Percentiles rank a stretch among this genome's conserved stretches.
Conservation (phyloP, 2,329 filamentous ascomycete species). For the Pseudogymnoascus sp. region DNA sequence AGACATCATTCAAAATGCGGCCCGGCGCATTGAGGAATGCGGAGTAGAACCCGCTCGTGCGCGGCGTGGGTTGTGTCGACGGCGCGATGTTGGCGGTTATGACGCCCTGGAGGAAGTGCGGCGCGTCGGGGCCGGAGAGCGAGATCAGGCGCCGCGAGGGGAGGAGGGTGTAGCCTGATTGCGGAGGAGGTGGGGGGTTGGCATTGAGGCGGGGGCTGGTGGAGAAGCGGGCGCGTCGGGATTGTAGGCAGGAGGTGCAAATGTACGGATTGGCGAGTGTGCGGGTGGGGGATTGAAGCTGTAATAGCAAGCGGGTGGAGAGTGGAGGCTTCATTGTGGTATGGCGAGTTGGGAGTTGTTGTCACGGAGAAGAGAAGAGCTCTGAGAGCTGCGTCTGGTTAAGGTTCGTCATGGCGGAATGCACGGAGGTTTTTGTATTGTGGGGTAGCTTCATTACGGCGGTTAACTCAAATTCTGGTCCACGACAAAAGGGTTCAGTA, state of each 20-base stretch:
- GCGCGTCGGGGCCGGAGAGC: slow-evolving; percentile 69
- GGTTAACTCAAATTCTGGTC: not conserved
- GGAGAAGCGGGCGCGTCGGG: slow-evolving; percentile 9
- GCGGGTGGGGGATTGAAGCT: slow-evolving; percentile 11
- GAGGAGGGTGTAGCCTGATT: slow-evolving; percentile 48
- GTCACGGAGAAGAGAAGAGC: not conserved
- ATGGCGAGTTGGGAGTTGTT: not conserved
- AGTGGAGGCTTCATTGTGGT: slow-evolving; percentile 18
- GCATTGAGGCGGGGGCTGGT: slow-evolving; percentile 5
- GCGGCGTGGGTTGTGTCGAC: slow-evolving; percentile 23
- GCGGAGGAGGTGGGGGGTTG: slow-evolving; percentile 35
- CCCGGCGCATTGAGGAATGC: slow-evolving; percentile 83
- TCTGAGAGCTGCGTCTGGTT: not conserved
- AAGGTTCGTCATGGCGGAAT: slow-evolving; percentile 1
- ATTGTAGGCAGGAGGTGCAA: slow-evolving; percentile 20
- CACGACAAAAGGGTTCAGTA: not conserved
- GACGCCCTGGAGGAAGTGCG: slow-evolving; percentile 81
- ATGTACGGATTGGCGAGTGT: slow-evolving; percentile 15
- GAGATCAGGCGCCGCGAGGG: slow-evolving; percentile 72
- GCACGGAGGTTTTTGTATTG: not conserved
- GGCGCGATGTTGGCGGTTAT: slow-evolving; percentile 62
- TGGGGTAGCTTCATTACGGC: not conserved
- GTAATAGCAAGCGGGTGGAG: not conserved
- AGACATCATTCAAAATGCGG: slow-evolving; percentile 79
- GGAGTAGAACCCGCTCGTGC: slow-evolving; percentile 59